phyloP scores from a whole-genome alignment of 768 basidiomycete genomes.

The Russula earlei region DNA sequence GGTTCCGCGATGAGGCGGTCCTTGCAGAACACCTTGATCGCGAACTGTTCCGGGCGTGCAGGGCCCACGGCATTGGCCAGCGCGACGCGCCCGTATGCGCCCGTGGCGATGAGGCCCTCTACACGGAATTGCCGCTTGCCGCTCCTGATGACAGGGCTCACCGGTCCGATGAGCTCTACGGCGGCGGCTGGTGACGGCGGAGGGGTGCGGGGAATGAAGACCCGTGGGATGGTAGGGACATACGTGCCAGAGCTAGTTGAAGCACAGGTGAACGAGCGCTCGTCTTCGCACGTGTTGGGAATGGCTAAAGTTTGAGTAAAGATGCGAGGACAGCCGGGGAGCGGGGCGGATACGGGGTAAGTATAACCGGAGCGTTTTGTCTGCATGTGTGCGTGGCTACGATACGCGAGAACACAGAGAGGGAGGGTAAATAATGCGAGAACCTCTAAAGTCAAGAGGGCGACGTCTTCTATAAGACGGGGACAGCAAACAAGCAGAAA shows the following conservation, averaged over 20 bases:
- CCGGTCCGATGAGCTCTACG: neutral
- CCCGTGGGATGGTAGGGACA: too few species aligned
- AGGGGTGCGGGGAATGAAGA: neutral
- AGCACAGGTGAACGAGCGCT: too few species aligned
- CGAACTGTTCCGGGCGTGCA: neutral
- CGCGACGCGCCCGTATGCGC: conserved; percentile 12
- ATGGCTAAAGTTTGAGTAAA: neutral
- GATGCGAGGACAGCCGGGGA: neutral
- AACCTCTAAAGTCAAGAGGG: neutral
- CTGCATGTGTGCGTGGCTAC: conserved; percentile 2
- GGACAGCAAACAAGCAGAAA: neutral
- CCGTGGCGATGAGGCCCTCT: conserved; percentile 8
- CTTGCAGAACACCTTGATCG: conserved; percentile 11
- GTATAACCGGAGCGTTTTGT: neutral
- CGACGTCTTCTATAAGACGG: neutral
- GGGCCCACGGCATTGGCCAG: neutral
- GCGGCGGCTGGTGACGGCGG: neutral
- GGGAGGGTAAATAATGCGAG: conserved; percentile 3
- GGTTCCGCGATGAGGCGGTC: neutral
- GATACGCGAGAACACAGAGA: neutral
- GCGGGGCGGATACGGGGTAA: neutral
- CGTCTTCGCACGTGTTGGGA: neutral
- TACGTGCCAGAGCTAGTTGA: neutral
- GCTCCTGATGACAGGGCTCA: neutral
- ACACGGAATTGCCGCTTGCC: conserved; percentile 1